phyloP scores from a whole-genome alignment of 1,139 yeast genomes.

The Kodamaea suecica region DNA sequence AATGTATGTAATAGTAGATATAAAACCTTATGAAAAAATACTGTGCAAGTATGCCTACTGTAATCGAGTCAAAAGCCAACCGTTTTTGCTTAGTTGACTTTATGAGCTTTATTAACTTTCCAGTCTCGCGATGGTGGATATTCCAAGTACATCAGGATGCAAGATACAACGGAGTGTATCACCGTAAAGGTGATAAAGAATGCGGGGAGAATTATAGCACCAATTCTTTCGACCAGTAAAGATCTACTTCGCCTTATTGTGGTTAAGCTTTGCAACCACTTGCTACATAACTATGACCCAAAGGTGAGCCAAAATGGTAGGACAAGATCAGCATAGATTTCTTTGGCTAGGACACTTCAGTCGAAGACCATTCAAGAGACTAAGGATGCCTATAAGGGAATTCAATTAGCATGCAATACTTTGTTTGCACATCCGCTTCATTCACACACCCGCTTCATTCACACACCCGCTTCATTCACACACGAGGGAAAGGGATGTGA shows the following conservation, averaged over 20 bases:
- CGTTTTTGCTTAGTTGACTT: constrained; percentile 26
- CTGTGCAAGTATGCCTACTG: constrained; percentile 26
- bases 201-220: constrained; percentile 25
- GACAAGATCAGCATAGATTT: too few relatives aligned
- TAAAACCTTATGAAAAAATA: constrained; percentile 24
- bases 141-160: constrained; percentile 27
- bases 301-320: too few relatives aligned
- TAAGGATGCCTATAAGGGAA: too few relatives aligned
- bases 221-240: constrained; percentile 27
- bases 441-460: too few relatives aligned
- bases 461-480: too few relatives aligned
- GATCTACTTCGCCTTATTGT: constrained; percentile 13
- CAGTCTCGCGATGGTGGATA: constrained; percentile 31
- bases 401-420: too few relatives aligned
- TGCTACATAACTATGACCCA: too few relatives aligned
- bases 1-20: constrained; percentile 23
- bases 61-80: constrained; percentile 27
- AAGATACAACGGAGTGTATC: constrained; percentile 26
- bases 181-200: constrained; percentile 24
- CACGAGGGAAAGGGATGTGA: too few relatives aligned
- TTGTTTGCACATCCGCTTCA: too few relatives aligned
- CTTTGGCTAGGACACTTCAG: too few relatives aligned
- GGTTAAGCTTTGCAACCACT: constrained; percentile 23
- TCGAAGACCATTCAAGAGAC: too few relatives aligned
- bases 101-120: constrained; percentile 30